These are phyloP conservation scores for Xylaria sp. DNA, from an alignment of 2,329 filamentous ascomycete genomes.

Conservation along the genomic window DNA sequence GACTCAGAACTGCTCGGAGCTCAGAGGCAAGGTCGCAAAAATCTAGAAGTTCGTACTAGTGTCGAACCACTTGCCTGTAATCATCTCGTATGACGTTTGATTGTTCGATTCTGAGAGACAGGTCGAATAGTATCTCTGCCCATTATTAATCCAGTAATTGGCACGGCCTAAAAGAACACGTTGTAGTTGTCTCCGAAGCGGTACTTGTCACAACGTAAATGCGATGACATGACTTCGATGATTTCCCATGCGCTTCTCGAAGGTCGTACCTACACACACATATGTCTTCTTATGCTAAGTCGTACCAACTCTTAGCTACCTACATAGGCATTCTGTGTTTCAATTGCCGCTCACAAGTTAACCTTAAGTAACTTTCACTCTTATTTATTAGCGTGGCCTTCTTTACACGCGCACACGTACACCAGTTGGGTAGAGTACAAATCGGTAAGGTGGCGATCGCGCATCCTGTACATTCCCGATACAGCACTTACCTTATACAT, in stretches of 20 bases:
- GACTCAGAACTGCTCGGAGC: too few species aligned
- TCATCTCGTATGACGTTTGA: conserved; percentile 46
- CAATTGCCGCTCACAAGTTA: too few species aligned
- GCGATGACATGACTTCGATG: conserved; percentile 1
- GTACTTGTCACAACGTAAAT: not conserved
- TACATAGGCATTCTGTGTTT: too few species aligned
- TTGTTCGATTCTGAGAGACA: conserved; percentile 33
- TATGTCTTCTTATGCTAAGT: too few species aligned
- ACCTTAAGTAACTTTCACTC: too few species aligned
- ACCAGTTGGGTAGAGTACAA: not conserved
- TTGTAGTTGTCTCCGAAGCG: conserved; percentile 27
- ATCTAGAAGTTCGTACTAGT: conserved; percentile 26
- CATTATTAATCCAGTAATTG: conserved; percentile 31
- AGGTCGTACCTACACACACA: too few species aligned
- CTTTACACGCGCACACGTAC: too few species aligned
- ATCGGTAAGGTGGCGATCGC: not conserved
- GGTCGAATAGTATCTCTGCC: conserved; percentile 15
- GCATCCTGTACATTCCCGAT: conserved; percentile 18
- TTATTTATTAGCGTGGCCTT: too few species aligned
- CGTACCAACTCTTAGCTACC: too few species aligned
- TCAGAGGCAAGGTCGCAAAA: not conserved
- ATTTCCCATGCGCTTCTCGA: not conserved
- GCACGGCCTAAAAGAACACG: conserved; percentile 39
- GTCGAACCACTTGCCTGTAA: conserved; percentile 41
- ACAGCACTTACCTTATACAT: not conserved